Percentiles rank a stretch among this genome's conserved stretches.
Conservation (phyloP, 2,329 filamentous ascomycete species). For the Emergomyces orientalis region DNA sequence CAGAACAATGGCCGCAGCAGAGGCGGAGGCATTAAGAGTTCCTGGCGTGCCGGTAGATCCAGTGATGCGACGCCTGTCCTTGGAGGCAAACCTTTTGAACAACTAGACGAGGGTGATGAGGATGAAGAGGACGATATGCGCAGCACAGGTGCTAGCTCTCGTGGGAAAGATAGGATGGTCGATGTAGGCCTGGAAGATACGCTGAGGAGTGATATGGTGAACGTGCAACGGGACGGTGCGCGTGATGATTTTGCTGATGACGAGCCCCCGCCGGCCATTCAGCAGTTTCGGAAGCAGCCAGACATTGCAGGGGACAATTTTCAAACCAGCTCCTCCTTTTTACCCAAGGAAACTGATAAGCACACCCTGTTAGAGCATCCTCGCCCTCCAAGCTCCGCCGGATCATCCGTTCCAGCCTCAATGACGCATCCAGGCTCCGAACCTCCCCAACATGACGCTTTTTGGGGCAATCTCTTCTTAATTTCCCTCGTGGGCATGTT, state of each 20-base stretch:
- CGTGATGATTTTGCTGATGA: constrained; percentile 38
- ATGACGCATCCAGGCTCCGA: constrained; percentile 54
- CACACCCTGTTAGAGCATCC: constrained; percentile 39
- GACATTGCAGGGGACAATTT: constrained; percentile 30
- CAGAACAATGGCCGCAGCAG: constrained; percentile 31
- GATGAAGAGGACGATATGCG: constrained; percentile 24
- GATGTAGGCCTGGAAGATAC: constrained; percentile 74
- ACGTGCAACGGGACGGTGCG: constrained; percentile 36
- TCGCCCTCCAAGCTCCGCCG: constrained; percentile 41
- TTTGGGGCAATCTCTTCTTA: constrained; percentile 84
- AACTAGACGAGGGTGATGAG: constrained; percentile 26
- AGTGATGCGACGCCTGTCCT: constrained; percentile 15
- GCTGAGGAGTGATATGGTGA: constrained; percentile 37
- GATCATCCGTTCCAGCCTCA: constrained; percentile 48
- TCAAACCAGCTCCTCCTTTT: constrained; percentile 33
- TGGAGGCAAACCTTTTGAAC: constrained; percentile 29
- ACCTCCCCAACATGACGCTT: constrained; percentile 72
- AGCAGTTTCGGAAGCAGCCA: constrained; percentile 44
- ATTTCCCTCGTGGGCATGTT: constrained; percentile 76
- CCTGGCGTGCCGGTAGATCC: constrained; percentile 45
- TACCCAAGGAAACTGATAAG: constrained; percentile 45
- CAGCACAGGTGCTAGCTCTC: constrained; percentile 36
- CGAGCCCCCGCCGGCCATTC: constrained; percentile 45
- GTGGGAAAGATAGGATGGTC: constrained; percentile 61
- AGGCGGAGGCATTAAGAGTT: constrained; percentile 47